phyloP scores from a whole-genome alignment of 202 grass and related monocot genomes.

The Hordeum pubiflorum region DNA sequence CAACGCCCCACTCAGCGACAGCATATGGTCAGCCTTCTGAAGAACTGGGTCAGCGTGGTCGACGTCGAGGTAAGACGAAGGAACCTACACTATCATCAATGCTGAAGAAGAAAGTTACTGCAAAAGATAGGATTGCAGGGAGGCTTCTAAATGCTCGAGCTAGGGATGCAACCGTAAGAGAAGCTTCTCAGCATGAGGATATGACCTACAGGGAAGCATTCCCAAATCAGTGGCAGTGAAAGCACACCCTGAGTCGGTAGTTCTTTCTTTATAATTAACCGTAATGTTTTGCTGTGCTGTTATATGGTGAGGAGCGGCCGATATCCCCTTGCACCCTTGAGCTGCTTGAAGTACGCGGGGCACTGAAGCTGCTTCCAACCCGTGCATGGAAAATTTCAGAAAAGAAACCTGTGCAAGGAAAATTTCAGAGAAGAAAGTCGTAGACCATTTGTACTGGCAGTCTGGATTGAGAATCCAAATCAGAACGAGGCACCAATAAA shows the following conservation, averaged over 20 bases:
- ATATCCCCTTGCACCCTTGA: background rate
- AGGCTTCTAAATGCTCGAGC: slow-evolving; percentile 54
- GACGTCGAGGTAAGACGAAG: slow-evolving; percentile 38
- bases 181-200: slow-evolving; percentile 45
- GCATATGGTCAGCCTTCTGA: slow-evolving; percentile 42
- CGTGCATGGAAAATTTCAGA: background rate
- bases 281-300: background rate
- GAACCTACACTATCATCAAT: slow-evolving; percentile 68
- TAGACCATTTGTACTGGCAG: background rate
- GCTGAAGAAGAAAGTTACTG: slow-evolving; percentile 83
- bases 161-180: slow-evolving; percentile 43
- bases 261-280: background rate
- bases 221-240: slow-evolving; percentile 66
- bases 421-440: background rate
- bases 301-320: background rate
- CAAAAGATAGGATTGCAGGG: slow-evolving; percentile 72
- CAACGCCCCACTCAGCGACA: slow-evolving; percentile 59
- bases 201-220: slow-evolving; percentile 72
- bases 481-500: background rate
- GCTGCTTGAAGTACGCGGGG: background rate
- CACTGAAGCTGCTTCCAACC: background rate
- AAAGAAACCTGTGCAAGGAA: background rate
- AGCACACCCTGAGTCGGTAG: background rate
- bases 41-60: slow-evolving; percentile 15
- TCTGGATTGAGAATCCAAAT: background rate